Evolutionary conservation across 2,329 filamentous ascomycete species (phyloP).

Genomic region (Talaromyces pinophilus): DNA sequence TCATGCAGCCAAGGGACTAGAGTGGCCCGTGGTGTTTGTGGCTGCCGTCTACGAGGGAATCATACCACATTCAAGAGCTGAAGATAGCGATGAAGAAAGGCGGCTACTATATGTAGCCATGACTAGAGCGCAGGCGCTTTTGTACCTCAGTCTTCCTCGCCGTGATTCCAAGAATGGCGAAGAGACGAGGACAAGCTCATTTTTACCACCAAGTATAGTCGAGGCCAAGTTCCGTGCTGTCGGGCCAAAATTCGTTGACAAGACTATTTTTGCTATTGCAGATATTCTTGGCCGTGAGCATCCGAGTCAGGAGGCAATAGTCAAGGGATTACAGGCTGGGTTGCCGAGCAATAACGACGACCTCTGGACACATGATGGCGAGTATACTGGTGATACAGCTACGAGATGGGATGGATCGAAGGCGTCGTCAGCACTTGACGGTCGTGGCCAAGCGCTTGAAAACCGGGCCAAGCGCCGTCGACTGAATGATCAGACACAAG

Average conservation of each 20-base stretch:
- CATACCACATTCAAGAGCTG: slow-evolving; percentile 83
- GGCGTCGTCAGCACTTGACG: slow-evolving; percentile 24
- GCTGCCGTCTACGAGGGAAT: slow-evolving; percentile 86
- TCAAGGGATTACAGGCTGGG: slow-evolving; percentile 43
- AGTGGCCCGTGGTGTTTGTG: slow-evolving; percentile 95
- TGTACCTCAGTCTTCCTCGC: slow-evolving; percentile 81
- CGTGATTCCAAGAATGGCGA: slow-evolving; percentile 63
- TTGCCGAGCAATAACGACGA: slow-evolving; percentile 67
- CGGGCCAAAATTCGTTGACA: slow-evolving; percentile 69
- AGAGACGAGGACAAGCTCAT: slow-evolving; percentile 68
- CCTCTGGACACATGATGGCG: slow-evolving; percentile 65
- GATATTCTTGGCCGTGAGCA: slow-evolving; percentile 67
- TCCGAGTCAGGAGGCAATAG: slow-evolving; percentile 59
- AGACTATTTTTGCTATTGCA: slow-evolving; percentile 65
- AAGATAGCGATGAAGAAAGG: slow-evolving; percentile 84
- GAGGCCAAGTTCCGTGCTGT: slow-evolving; percentile 57
- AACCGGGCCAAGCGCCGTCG: slow-evolving; percentile 34
- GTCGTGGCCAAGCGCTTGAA: slow-evolving; percentile 23
- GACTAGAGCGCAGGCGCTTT: slow-evolving; percentile 82
- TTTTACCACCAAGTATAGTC: slow-evolving; percentile 62
- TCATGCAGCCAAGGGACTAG: slow-evolving; percentile 90
- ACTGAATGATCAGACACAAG: slow-evolving; percentile 29
- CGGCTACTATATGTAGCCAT: slow-evolving; percentile 92
- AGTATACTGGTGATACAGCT: slow-evolving; percentile 42
- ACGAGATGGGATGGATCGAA: slow-evolving; percentile 41